phyloP scores from a whole-genome alignment of 192 early-diverging fungal species.

The Coemansia sp. region DNA sequence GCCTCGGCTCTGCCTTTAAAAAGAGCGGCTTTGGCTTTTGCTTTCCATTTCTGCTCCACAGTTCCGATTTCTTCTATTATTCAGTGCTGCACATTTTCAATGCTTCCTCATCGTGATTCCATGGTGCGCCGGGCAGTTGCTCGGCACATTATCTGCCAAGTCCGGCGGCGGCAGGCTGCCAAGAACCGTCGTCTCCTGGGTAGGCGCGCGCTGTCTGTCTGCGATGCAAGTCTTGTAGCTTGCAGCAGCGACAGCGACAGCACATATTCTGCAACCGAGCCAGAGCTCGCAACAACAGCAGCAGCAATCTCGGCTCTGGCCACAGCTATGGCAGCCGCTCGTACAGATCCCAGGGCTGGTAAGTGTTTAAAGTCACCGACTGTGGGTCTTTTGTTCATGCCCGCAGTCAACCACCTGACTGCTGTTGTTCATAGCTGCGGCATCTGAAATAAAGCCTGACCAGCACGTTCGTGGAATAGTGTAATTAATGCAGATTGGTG shows the following conservation, averaged over 20 bases:
- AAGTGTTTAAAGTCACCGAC: background rate
- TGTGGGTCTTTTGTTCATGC: background rate
- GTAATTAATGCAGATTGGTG: too few relatives aligned
- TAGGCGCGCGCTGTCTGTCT: background rate
- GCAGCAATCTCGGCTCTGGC: background rate
- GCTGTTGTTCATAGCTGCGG: background rate
- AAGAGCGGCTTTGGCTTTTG: background rate
- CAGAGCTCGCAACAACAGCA: background rate
- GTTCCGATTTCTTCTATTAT: background rate
- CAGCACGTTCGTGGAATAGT: too few relatives aligned
- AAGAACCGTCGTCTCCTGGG: constrained; percentile 8
- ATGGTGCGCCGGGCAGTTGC: constrained; percentile 10
- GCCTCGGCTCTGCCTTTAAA: background rate
- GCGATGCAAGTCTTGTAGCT: background rate
- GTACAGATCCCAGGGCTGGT: constrained; percentile 3
- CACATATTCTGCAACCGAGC: background rate
- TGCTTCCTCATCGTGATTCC: background rate
- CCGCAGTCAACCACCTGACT: background rate
- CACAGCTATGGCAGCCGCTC: background rate
- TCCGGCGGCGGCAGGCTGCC: constrained; percentile 7
- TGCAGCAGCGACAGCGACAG: background rate
- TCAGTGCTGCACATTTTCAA: background rate
- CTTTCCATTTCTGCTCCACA: background rate
- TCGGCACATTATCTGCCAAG: constrained; percentile 6
- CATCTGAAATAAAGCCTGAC: background rate